phyloP scores from a whole-genome alignment of 2,329 filamentous ascomycete genomes.

The Didymella exigua region DNA sequence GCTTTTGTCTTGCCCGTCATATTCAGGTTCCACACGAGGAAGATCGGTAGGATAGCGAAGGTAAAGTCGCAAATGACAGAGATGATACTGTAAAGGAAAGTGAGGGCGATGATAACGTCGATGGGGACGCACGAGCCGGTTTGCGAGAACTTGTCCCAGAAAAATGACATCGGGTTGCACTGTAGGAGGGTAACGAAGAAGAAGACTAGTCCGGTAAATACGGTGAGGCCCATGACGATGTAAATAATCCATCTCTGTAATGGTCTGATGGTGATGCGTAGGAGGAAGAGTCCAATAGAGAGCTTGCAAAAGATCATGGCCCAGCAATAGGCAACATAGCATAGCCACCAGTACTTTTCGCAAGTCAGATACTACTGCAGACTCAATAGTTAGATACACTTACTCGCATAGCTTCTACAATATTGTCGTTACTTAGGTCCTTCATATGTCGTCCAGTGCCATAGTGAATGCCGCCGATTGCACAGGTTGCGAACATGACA shows the following conservation, averaged over 20 bases:
- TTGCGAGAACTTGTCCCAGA: constrained; percentile 53
- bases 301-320: constrained; percentile 43
- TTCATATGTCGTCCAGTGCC: constrained; percentile 43
- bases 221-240: constrained; percentile 42
- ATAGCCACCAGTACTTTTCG: constrained; percentile 44
- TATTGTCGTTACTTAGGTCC: constrained; percentile 28
- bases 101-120: constrained; percentile 51
- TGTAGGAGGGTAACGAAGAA: constrained; percentile 59
- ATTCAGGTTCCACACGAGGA: constrained; percentile 58
- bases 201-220: constrained; percentile 48
- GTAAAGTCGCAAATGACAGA: constrained; percentile 56
- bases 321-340: constrained; percentile 42
- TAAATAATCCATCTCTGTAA: constrained; percentile 47
- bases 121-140: constrained; percentile 51
- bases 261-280: constrained; percentile 39
- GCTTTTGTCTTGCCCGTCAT: constrained; percentile 57
- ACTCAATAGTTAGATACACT: constrained; percentile 3
- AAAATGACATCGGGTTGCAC: constrained; percentile 56
- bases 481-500: constrained; percentile 40
- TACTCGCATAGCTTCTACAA: constrained; percentile 39
- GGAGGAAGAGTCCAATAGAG: constrained; percentile 44
- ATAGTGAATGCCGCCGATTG: constrained; percentile 39
- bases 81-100: constrained; percentile 55
- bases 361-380: not conserved
- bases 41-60: constrained; percentile 57